These are phyloP conservation scores for Aquilaria sinensis DNA, from an alignment of 345 rosid genomes.

Conservation along the genomic window DNA sequence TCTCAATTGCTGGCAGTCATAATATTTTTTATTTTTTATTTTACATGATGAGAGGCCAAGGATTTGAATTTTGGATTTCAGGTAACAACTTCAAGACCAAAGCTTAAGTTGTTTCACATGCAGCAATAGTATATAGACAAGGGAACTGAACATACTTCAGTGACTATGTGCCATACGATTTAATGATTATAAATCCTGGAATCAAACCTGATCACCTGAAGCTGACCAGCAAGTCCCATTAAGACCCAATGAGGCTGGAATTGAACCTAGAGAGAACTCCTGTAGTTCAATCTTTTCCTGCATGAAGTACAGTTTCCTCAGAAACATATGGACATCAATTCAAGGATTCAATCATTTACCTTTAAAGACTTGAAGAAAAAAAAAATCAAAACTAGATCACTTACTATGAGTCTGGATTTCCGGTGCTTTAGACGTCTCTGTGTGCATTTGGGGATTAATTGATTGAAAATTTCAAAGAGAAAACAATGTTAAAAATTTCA, in stretches of 20 bases:
- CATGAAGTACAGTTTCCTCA: slow-evolving; percentile 10
- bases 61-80: no score
- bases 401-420: slow-evolving; percentile 74
- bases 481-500: no score
- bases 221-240: slow-evolving; percentile 80
- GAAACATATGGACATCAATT: slow-evolving; percentile 16
- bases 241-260: slow-evolving; percentile 75
- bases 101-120: no score
- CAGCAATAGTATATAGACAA: no score
- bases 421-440: slow-evolving; percentile 84
- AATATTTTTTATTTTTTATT: no score
- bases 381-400: slow-evolving; percentile 18
- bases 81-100: no score
- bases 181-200: slow-evolving; percentile 11
- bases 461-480: no score
- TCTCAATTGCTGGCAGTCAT: no score
- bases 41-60: no score
- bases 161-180: neutral
- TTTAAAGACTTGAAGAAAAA: slow-evolving; percentile 1
- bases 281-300: slow-evolving; percentile 75
- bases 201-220: slow-evolving; percentile 75
- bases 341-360: neutral
- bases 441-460: slow-evolving; percentile 10
- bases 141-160: no score
- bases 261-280: slow-evolving; percentile 83